phyloP scores from a whole-genome alignment of 345 rosid genomes.

The Cardamine chenopodiifolia region DNA sequence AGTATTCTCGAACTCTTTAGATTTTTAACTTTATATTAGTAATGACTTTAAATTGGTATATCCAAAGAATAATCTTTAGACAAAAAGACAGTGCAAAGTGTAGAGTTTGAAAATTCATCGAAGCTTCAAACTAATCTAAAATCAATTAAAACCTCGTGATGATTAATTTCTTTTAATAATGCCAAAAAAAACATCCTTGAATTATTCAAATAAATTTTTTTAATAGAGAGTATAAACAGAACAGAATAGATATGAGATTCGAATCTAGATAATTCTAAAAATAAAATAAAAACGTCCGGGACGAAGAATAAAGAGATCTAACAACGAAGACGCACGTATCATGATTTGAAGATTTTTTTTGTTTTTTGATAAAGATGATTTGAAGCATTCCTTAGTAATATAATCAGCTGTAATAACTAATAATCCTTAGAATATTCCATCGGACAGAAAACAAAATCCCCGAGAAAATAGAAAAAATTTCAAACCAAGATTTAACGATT shows the following conservation, averaged over 20 bases:
- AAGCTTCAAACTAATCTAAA: background rate
- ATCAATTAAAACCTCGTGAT: background rate
- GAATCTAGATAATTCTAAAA: slow-evolving; percentile 21
- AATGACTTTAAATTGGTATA: slow-evolving; percentile 7
- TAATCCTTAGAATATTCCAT: slow-evolving; percentile 23
- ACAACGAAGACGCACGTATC: slow-evolving; percentile 27
- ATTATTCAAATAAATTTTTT: background rate
- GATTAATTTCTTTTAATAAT: background rate
- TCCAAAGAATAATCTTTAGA: background rate
- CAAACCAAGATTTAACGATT: slow-evolving; percentile 21
- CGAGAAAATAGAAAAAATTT: slow-evolving; percentile 13
- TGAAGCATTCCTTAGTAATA: slow-evolving; percentile 22
- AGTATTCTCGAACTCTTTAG: background rate
- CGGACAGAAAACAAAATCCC: background rate
- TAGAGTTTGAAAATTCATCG: background rate
- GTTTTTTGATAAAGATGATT: background rate
- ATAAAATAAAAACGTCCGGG: background rate
- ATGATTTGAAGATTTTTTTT: slow-evolving; percentile 19
- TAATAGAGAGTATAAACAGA: background rate
- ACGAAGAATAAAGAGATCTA: slow-evolving; percentile 33
- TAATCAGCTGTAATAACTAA: slow-evolving; percentile 25
- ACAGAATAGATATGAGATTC: slow-evolving; percentile 22
- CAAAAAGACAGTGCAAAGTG: background rate
- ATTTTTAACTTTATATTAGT: slow-evolving; percentile 1
- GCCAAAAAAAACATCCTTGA: slow-evolving; percentile 24